Evolutionary conservation across 345 rosid species (phyloP), one percentile per base, ranked within the genome.

Genomic region (Camelina neglecta): DNA sequence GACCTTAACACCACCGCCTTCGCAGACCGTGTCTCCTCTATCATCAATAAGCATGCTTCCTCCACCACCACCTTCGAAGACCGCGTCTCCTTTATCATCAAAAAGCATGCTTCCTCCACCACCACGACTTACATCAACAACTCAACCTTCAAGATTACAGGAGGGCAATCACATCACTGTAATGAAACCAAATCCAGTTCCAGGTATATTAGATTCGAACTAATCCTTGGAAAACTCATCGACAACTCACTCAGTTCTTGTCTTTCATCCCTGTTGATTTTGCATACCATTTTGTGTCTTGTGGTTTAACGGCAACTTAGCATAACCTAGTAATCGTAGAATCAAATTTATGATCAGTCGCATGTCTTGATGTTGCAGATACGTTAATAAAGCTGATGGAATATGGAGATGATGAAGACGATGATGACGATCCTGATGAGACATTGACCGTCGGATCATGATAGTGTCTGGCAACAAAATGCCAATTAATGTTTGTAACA

Each of bases 361-460:
- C 35, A 6, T 6, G 5, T 24, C 29, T 13, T 60, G 56, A 76
- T 67, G 23, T 84, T 80, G 73, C 90, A 86, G 98, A 90, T 75
- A 93, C 98, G 26, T 82, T 90, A 74, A 84, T 89, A 69, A 89
- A 90, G 83, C 80, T 93, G 71, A 84, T 93, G 90, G 89, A 91
- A 73, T 87, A 93, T 79, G 89, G 95, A 15, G 88, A 90, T 16
- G 96, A 88, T 8, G 88, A 83, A 38, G 82, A 85, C 4, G 90
- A 86, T 45, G 93, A 90, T 8, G 90, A 90, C 45, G 88, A 88
- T 38, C 54, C 74, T 1, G 87, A 87, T 16, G 90, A 84, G 79
- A 56, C 76, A 62, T 38, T 20, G 36, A 42, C 23, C 8, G 35
- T 41, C 23, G 31, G 21, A 29, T 73, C 55, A 3, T 64, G 63